Conservation (phyloP, 2,329 filamentous ascomycete species). For the Ophiostoma australiae region DNA sequence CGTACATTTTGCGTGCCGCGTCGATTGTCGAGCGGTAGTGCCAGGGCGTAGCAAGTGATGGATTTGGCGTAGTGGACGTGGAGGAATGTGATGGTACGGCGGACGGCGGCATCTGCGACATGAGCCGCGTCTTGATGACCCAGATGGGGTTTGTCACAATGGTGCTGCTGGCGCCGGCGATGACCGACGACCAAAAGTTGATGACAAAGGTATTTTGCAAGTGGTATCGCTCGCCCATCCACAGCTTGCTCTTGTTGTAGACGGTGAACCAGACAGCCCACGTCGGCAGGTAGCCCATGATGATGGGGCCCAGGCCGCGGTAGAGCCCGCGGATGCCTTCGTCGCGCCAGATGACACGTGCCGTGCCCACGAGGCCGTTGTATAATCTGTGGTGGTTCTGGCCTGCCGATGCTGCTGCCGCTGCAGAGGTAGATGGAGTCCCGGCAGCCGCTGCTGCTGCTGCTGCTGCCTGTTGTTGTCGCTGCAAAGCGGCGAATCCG, state of each 20-base stretch:
- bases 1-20: slow-evolving; percentile 94
- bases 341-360: slow-evolving; percentile 75
- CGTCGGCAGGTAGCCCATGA: slow-evolving; percentile 91
- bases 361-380: slow-evolving; percentile 81
- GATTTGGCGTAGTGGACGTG: slow-evolving; percentile 50
- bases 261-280: slow-evolving; percentile 98
- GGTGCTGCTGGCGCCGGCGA: slow-evolving; percentile 88
- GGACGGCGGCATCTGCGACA: slow-evolving; percentile 68
- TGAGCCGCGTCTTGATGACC: slow-evolving; percentile 97
- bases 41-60: slow-evolving; percentile 66
- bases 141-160: slow-evolving; percentile 96
- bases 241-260: slow-evolving; percentile 38
- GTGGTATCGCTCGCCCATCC: slow-evolving; percentile 20
- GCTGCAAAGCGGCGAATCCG: slow-evolving; percentile 58
- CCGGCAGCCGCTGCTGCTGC: slow-evolving; percentile 18
- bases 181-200: slow-evolving; percentile 83
- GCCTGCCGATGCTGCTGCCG: slow-evolving; percentile 1
- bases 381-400: slow-evolving; percentile 60
- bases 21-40: slow-evolving; percentile 87
- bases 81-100: slow-evolving; percentile 8
- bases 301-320: slow-evolving; percentile 85
- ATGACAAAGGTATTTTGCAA: slow-evolving; percentile 62
- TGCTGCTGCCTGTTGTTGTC: slow-evolving; percentile 35
- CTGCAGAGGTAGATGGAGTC: slow-evolving; percentile 33
- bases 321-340: slow-evolving; percentile 91